phyloP scores from a whole-genome alignment of 2,329 filamentous ascomycete species.

The Bipolaris zeicola region DNA sequence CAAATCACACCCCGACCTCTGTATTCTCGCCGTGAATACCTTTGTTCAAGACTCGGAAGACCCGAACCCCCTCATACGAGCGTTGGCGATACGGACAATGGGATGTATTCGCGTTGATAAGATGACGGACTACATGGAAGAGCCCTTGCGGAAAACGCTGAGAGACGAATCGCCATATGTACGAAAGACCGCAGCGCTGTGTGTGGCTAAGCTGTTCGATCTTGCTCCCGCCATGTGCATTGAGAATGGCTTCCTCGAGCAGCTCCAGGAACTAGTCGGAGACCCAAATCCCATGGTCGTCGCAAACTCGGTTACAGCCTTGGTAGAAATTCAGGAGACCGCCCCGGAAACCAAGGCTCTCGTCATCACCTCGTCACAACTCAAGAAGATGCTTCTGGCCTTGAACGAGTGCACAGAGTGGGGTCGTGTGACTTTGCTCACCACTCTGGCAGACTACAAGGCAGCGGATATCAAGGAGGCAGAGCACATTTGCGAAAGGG shows the following conservation, averaged over 20 bases:
- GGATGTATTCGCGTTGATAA: constrained; percentile 98
- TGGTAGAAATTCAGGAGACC: constrained; percentile 88
- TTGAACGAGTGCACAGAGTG: constrained; percentile 98
- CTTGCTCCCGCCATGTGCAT: constrained; percentile 90
- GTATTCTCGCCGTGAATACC: constrained; percentile 97
- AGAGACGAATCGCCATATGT: constrained; percentile 98
- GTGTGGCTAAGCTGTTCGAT: constrained; percentile 97
- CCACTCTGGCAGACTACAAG: constrained; percentile 86
- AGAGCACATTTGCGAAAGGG: constrained; percentile 96
- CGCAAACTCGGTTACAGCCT: constrained; percentile 92
- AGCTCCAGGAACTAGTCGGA: constrained; percentile 90
- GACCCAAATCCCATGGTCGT: constrained; percentile 99
- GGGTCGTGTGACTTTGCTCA: constrained; percentile 92
- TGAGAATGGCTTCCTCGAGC: constrained; percentile 95
- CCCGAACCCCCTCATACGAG: constrained; percentile 92
- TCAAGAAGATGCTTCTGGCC: constrained; percentile 96
- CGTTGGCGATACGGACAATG: constrained; percentile 96
- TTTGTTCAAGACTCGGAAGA: constrained; percentile 99
- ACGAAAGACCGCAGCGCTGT: constrained; percentile 96
- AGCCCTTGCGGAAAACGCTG: constrained; percentile 92
- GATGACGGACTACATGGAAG: constrained; percentile 99
- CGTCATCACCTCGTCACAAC: constrained; percentile 76
- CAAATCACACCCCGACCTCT: constrained; percentile 97
- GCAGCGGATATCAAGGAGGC: constrained; percentile 90
- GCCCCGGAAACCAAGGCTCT: constrained; percentile 90